phyloP scores from a whole-genome alignment of 2,329 filamentous ascomycete species.

The Mollisiaceae sp. region DNA sequence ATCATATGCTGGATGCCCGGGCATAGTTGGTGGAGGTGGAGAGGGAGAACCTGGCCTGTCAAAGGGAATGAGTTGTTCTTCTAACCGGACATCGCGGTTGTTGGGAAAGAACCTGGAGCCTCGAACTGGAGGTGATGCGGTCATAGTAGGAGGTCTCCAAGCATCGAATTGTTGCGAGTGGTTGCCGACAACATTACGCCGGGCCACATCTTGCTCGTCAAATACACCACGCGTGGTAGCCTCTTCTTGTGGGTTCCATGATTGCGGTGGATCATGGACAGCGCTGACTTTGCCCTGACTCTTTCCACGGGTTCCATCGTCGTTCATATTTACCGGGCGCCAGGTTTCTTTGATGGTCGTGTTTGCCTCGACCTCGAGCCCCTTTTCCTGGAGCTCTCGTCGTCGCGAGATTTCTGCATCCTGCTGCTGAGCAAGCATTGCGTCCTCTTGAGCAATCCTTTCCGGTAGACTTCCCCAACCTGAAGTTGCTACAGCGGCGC shows the following conservation, averaged over 20 bases:
- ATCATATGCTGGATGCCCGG: constrained; percentile 74
- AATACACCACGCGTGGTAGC: constrained; percentile 24
- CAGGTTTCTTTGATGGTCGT: constrained; percentile 41
- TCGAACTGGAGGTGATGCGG: constrained; percentile 52
- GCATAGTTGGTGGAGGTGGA: constrained; percentile 73
- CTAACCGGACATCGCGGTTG: constrained; percentile 51
- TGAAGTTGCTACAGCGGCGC: constrained; percentile 29
- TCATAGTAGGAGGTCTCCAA: constrained; percentile 39
- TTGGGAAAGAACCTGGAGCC: constrained; percentile 67
- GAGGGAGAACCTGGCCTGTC: constrained; percentile 60
- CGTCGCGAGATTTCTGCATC: constrained; percentile 34
- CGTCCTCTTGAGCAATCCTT: constrained; percentile 37
- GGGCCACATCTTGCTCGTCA: constrained; percentile 34
- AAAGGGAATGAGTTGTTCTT: constrained; percentile 46
- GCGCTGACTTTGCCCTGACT: constrained; percentile 32
- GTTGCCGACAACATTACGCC: constrained; percentile 27
- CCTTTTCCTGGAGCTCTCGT: constrained; percentile 36
- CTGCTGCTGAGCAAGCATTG: constrained; percentile 28
- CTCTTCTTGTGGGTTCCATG: constrained; percentile 29
- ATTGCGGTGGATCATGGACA: constrained; percentile 30
- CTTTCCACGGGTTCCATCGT: constrained; percentile 39
- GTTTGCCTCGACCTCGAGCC: constrained; percentile 30
- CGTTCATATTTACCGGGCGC: constrained; percentile 39
- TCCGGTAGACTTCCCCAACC: constrained; percentile 39
- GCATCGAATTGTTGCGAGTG: constrained; percentile 36